Base-by-base conservation (phyloP, 768 basidiomycete genomes). In the Hygrocybe punicea region DNA sequence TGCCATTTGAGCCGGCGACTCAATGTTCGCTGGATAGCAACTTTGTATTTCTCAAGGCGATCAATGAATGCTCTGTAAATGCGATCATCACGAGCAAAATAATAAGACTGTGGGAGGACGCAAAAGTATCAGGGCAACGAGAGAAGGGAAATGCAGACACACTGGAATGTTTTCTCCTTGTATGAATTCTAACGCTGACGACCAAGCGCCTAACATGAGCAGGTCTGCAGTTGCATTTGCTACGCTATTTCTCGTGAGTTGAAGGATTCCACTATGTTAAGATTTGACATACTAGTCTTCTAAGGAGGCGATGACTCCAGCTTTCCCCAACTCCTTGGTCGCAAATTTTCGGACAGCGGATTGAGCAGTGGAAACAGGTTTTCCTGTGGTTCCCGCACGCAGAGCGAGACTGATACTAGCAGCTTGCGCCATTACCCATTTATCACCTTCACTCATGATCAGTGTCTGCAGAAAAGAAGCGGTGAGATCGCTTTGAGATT, bases 361-460 rank as follows among this genome's bases (percentile, higher is more conserved):
- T 35, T 84, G 84, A 5, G 95, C 92, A 7, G 82, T 80, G 29
- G 78, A 70, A 1, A 97, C 93, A 2, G 95, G 94, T 61, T 84
- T 80, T 1, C 86, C 87, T 51, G 78, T 78, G 14, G 81, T 80
- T 0, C 87, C 87, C 1, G 81, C 76, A 42, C 83, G 82, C 55
- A 97, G 74, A 2, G 91, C 86, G 42, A 86, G 80, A 0, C 84
- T 80, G 53, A 94, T 75, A 46, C 83, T 84, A 16, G 81, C 78
- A 3, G 85, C 81, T 58, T 93, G 84, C 2, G 84, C 79, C 57
- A 76, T 76, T n/a, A 98, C 81, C 91, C 92, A 97, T 59, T 84
- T 81, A 62, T 95, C 91, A 14, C 95, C 95, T 76, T 97, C 94
- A 55, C 90, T 93, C 95, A 98, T 98, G 62, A 98, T 84, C 35